Percentiles rank a stretch among this genome's conserved stretches.
Conservation (phyloP, 2,329 filamentous ascomycete species). For the Ophiostoma angusticollis region DNA sequence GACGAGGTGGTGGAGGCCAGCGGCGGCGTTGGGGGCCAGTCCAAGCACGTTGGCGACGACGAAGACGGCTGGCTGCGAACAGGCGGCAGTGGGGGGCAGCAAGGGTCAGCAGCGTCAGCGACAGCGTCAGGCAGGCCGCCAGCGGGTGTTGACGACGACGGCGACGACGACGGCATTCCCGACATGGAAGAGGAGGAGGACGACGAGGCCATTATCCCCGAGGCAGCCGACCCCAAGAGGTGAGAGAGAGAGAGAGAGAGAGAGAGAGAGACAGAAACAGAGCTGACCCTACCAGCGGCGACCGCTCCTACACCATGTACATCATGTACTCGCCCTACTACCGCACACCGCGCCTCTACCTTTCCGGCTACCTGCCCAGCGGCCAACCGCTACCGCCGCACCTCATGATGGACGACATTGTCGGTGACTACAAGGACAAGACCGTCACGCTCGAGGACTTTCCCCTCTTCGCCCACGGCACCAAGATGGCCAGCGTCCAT, state of each 20-base stretch:
- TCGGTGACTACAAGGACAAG: conserved; percentile 44
- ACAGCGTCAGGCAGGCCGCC: conserved; percentile 27
- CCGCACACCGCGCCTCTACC: conserved; percentile 85
- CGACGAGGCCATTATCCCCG: conserved; percentile 89
- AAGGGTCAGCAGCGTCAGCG: conserved; percentile 14
- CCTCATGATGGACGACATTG: conserved; percentile 28
- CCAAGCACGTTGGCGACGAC: conserved; percentile 38
- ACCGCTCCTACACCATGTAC: conserved; percentile 94
- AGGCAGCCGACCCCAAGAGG: conserved; percentile 42
- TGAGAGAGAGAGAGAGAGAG: too few relatives aligned
- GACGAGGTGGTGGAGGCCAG: conserved; percentile 56
- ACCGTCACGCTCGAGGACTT: conserved; percentile 97
- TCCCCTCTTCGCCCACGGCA: conserved; percentile 76
- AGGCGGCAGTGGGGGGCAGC: conserved; percentile 37
- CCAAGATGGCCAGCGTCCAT: conserved; percentile 95
- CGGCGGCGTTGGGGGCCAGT: conserved; percentile 49
- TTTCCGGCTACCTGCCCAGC: conserved; percentile 73
- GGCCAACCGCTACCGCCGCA: conserved; percentile 40
- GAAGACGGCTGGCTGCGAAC: conserved; percentile 90
- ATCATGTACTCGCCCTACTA: conserved; percentile 98
- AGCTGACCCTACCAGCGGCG: conserved; percentile 56
- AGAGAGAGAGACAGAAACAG: too few relatives aligned
- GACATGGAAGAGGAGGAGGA: conserved; percentile 99
- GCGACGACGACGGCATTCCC: conserved; percentile 72
- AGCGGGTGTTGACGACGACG: conserved; percentile 69